Conservation (phyloP, 495 filamentous ascomycete genomes). For the Glarea lozoyensis region DNA sequence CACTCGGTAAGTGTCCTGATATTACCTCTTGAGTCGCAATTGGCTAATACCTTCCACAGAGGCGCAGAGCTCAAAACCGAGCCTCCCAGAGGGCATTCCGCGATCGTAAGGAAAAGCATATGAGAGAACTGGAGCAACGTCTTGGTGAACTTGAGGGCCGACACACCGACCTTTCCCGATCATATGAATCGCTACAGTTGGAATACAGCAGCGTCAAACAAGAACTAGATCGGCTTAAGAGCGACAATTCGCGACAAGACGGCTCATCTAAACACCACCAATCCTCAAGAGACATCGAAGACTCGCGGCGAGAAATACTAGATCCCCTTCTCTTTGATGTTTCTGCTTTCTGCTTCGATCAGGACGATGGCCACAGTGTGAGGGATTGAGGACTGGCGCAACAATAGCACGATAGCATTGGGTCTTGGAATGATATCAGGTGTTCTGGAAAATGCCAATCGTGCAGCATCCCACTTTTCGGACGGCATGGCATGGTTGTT, state of each 20-base stretch:
- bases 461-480: neutral
- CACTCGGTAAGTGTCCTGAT: conserved; percentile 14
- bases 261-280: conserved; percentile 6
- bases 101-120: conserved; percentile 88
- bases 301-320: conserved; percentile 14
- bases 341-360: conserved; percentile 20
- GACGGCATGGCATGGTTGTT: too few species aligned
- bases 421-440: too few species aligned
- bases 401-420: too few species aligned
- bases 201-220: conserved; percentile 65
- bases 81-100: conserved; percentile 94
- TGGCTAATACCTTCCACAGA: conserved; percentile 8
- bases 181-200: conserved; percentile 29
- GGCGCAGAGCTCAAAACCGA: conserved; percentile 21
- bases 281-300: conserved; percentile 11
- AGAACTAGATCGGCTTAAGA: conserved; percentile 16
- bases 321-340: conserved; percentile 21
- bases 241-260: conserved; percentile 6
- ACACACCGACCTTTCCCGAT: conserved; percentile 32
- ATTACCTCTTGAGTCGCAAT: neutral
- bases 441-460: conserved; percentile 1
- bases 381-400: neutral
- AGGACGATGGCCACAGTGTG: conserved; percentile 11
- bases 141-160: conserved; percentile 39
- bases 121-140: conserved; percentile 81